Evolutionary conservation across 352 stramenopile genomes (phyloP).

Genomic region (Globisporangium takayamanum): DNA sequence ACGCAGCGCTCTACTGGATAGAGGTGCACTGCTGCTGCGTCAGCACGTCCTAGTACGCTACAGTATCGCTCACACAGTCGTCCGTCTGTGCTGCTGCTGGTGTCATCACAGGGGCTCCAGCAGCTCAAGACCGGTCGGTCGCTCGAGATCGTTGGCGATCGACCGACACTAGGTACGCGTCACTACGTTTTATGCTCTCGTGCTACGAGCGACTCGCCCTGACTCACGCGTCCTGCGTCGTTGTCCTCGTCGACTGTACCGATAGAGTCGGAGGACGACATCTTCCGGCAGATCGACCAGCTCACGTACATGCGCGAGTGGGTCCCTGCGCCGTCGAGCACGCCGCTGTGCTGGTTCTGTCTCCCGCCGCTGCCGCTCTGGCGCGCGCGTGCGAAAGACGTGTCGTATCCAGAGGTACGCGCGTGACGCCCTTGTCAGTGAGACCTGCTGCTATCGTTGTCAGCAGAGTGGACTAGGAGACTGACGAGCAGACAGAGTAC

Average conservation of each 20-base stretch:
- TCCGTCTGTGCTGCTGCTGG: neutral
- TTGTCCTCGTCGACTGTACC: neutral
- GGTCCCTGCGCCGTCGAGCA: slow-evolving; percentile 25
- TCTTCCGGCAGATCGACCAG: slow-evolving; percentile 69
- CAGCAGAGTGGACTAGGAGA: no score
- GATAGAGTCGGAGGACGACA: slow-evolving; percentile 68
- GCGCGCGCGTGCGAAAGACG: neutral
- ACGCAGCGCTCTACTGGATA: slow-evolving; percentile 62
- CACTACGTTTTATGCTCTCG: neutral
- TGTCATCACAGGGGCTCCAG: slow-evolving; percentile 29
- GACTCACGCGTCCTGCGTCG: neutral
- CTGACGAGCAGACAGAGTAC: no score
- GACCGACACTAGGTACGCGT: slow-evolving; percentile 34
- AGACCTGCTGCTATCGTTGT: neutral
- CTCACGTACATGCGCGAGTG: slow-evolving; percentile 50
- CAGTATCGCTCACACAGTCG: neutral
- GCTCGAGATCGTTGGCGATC: slow-evolving; percentile 37
- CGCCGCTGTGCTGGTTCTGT: slow-evolving; percentile 30
- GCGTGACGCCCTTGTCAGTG: neutral
- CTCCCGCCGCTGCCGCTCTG: slow-evolving; percentile 2
- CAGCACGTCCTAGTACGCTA: neutral
- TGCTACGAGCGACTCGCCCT: neutral
- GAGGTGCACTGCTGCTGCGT: slow-evolving; percentile 22
- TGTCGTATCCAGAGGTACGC: neutral
- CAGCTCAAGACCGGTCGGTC: slow-evolving; percentile 40